These are phyloP conservation scores for Kregervanrija delftensis DNA, from an alignment of 805 yeast genomes.

Conservation along the genomic window DNA sequence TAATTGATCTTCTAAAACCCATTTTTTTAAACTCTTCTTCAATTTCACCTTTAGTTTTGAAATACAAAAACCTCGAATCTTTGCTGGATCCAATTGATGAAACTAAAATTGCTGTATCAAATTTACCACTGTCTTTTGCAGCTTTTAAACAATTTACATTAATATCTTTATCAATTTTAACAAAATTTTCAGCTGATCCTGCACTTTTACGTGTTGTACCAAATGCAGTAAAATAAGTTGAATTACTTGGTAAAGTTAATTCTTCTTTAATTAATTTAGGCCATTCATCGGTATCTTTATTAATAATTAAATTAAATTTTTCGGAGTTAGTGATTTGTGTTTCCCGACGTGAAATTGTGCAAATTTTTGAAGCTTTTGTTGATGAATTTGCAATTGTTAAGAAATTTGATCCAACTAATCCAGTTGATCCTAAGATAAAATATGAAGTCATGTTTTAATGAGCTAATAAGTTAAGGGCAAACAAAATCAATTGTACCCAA, in stretches of 20 bases:
- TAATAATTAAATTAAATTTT: conserved; percentile 26
- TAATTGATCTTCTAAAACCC: conserved; percentile 63
- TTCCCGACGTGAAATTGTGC: conserved; percentile 47
- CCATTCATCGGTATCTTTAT: conserved; percentile 48
- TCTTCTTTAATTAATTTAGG: conserved; percentile 26
- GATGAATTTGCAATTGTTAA: conserved; percentile 37
- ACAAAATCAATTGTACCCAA: no score
- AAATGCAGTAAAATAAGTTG: conserved; percentile 54
- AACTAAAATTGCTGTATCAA: conserved; percentile 59
- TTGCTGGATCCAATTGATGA: conserved; percentile 60
- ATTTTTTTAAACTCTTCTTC: conserved; percentile 61
- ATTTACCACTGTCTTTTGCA: conserved; percentile 60
- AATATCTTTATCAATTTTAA: conserved; percentile 66
- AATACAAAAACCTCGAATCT: conserved; percentile 52
- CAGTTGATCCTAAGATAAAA: conserved; percentile 66
- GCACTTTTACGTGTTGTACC: conserved; percentile 73
- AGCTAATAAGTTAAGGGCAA: neutral
- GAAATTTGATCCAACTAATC: conserved; percentile 61
- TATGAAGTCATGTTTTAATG: conserved; percentile 6
- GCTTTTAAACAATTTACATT: conserved; percentile 63
- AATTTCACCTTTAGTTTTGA: conserved; percentile 65
- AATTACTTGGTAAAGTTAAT: conserved; percentile 25
- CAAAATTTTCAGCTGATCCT: conserved; percentile 66
- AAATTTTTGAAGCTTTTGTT: conserved; percentile 31
- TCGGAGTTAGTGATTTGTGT: conserved; percentile 12